Conservation (phyloP, 1,284 basidiomycete genomes). For the Cutaneotrichosporon sp. region DNA sequence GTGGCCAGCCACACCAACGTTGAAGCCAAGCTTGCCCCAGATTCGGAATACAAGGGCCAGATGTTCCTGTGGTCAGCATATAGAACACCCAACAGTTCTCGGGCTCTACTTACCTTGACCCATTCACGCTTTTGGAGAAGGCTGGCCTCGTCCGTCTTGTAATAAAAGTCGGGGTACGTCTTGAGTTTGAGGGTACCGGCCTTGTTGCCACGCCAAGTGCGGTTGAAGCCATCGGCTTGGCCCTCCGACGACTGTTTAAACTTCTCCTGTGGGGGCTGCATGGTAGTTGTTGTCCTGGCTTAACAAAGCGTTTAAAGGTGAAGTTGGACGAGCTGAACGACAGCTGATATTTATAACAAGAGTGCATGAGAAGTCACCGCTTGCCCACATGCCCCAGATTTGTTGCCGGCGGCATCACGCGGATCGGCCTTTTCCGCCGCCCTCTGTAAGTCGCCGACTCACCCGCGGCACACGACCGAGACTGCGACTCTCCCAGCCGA, state of each 20-base stretch:
- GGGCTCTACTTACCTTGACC: slow-evolving; percentile 21
- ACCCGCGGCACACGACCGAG: too few relatives aligned
- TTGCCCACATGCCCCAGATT: too few relatives aligned
- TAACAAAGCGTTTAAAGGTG: too few relatives aligned
- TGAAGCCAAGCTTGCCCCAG: slow-evolving; percentile 55
- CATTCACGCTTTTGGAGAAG: slow-evolving; percentile 34
- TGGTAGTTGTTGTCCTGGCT: background rate
- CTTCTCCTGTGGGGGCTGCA: slow-evolving; percentile 1
- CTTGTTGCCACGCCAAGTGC: slow-evolving; percentile 35
- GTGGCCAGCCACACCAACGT: slow-evolving; percentile 60
- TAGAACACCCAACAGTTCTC: too few relatives aligned
- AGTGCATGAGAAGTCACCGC: too few relatives aligned
- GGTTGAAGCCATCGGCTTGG: slow-evolving; percentile 26
- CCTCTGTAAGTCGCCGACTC: too few relatives aligned
- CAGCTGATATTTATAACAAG: too few relatives aligned
- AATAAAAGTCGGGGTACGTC: slow-evolving; percentile 27
- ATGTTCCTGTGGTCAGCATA: slow-evolving; percentile 51
- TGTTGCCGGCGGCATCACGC: too few relatives aligned
- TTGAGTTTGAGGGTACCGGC: slow-evolving; percentile 30
- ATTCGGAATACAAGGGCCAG: slow-evolving; percentile 43
- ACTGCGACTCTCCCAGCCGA: too few relatives aligned
- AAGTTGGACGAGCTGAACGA: too few relatives aligned
- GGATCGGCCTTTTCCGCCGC: too few relatives aligned
- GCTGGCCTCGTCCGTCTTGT: slow-evolving; percentile 26
- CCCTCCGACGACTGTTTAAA: slow-evolving; percentile 20